phyloP scores from a whole-genome alignment of 2,329 filamentous ascomycete genomes.

The Xylaria hypoxylon region DNA sequence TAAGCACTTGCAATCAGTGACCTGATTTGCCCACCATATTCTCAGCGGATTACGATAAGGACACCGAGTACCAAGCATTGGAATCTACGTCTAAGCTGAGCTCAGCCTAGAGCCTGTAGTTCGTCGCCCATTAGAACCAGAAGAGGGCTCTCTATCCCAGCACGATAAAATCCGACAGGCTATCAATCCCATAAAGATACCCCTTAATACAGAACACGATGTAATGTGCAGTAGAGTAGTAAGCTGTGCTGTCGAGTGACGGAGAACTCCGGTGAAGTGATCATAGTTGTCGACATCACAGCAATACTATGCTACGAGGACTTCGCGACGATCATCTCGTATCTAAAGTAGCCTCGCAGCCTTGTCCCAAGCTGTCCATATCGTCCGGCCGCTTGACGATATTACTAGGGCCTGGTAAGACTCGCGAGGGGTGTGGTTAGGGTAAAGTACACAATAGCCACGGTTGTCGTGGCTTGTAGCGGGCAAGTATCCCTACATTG shows the following conservation, averaged over 20 bases:
- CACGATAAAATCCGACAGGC: not conserved
- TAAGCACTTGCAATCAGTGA: not conserved
- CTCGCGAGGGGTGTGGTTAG: slow-evolving; percentile 15
- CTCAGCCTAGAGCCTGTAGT: not conserved
- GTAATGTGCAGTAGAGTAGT: not conserved
- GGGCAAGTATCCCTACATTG: slow-evolving; percentile 17
- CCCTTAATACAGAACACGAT: slow-evolving; percentile 8
- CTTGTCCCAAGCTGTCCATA: slow-evolving; percentile 16
- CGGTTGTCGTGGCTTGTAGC: slow-evolving; percentile 11
- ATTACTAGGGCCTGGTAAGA: not conserved
- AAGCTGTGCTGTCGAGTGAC: slow-evolving; percentile 5
- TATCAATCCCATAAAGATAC: not conserved
- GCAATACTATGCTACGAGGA: not conserved
- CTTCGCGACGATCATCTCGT: slow-evolving; percentile 34
- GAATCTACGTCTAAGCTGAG: not conserved
- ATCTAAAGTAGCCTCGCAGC: slow-evolving; percentile 22
- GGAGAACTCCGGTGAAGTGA: slow-evolving; percentile 3
- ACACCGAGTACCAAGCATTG: not conserved
- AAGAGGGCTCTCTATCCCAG: not conserved
- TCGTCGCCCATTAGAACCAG: not conserved
- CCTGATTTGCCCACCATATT: not conserved
- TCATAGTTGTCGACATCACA: not conserved
- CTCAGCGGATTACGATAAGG: not conserved
- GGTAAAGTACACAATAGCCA: slow-evolving; percentile 5
- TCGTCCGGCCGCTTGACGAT: slow-evolving; percentile 4